Percentiles rank a stretch among this genome's conserved stretches.
These are phyloP conservation scores for Mycena filopes DNA, from an alignment of 768 basidiomycete genomes.

Conservation along the genomic window DNA sequence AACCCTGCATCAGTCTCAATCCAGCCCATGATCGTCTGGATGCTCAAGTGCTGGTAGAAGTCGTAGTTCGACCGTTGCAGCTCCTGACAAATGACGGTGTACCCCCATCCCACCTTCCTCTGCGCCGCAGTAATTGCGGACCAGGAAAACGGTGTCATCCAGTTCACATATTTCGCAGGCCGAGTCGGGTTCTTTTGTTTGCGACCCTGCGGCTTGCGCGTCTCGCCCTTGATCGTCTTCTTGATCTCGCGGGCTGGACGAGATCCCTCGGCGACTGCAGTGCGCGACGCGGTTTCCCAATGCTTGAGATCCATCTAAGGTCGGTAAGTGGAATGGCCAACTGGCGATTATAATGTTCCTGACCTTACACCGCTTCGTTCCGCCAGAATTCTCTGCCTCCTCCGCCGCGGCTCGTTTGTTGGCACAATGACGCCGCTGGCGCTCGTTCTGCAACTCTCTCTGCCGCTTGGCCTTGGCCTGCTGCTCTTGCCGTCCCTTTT, in stretches of 20 bases:
- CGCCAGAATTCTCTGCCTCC: constrained; percentile 10
- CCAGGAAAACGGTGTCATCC: constrained; percentile 24
- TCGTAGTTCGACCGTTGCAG: constrained; percentile 15
- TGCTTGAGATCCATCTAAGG: constrained; percentile 20
- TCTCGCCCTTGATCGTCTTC: neutral
- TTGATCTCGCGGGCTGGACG: constrained; percentile 18
- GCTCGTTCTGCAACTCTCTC: constrained; percentile 22
- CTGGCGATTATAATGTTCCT: neutral
- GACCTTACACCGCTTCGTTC: constrained; percentile 14
- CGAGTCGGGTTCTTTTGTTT: constrained; percentile 12
- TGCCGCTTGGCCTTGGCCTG: neutral
- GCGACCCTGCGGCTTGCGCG: constrained; percentile 9
- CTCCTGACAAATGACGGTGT: constrained; percentile 12
- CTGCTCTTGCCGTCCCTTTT: constrained; percentile 1
- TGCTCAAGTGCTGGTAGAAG: constrained; percentile 13
- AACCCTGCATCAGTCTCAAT: constrained; percentile 13
- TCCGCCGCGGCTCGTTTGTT: neutral
- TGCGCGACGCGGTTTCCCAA: neutral
- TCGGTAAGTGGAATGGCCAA: neutral
- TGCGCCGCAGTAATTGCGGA: constrained; percentile 10
- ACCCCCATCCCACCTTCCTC: constrained; percentile 8
- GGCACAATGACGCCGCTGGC: constrained; percentile 7
- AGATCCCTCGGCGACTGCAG: constrained; percentile 16
- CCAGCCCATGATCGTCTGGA: constrained; percentile 12
- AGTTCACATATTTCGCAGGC: constrained; percentile 18